phyloP scores from a whole-genome alignment of 495 filamentous ascomycete genomes.

The Penicillium bialowiezense region DNA sequence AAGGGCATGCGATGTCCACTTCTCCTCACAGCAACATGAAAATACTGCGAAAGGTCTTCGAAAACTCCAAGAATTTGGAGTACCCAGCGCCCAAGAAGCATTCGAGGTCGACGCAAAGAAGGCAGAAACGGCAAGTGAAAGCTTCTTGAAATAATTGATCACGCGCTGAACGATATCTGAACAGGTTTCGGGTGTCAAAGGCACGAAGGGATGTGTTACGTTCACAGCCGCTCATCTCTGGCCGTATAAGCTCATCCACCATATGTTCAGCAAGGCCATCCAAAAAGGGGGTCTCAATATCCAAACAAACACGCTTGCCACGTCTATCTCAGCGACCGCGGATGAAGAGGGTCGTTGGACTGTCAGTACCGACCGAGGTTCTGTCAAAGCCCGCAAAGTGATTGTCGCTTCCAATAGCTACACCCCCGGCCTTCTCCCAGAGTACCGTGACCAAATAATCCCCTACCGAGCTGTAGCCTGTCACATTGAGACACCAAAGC shows the following conservation, averaged over 20 bases:
- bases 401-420: conserved; percentile 75
- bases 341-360: not conserved
- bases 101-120: too few species aligned
- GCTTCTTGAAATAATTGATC: too few species aligned
- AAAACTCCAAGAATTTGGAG: too few species aligned
- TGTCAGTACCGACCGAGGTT: not conserved
- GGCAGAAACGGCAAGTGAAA: too few species aligned
- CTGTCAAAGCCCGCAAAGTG: conserved; percentile 44
- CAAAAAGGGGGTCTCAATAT: not conserved
- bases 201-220: conserved; percentile 33
- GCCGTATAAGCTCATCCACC: conserved; percentile 78
- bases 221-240: conserved; percentile 48
- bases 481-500: conserved; percentile 16
- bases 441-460: conserved; percentile 65
- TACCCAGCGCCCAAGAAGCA: too few species aligned
- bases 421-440: conserved; percentile 64
- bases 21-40: not conserved
- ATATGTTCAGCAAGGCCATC: conserved; percentile 28
- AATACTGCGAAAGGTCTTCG: too few species aligned
- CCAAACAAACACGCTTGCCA: not conserved
- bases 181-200: too few species aligned
- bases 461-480: conserved; percentile 56
- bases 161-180: too few species aligned
- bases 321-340: not conserved
- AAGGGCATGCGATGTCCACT: conserved; percentile 16